phyloP scores from a whole-genome alignment of 1,139 yeast genomes.

The Spathaspora sp. region DNA sequence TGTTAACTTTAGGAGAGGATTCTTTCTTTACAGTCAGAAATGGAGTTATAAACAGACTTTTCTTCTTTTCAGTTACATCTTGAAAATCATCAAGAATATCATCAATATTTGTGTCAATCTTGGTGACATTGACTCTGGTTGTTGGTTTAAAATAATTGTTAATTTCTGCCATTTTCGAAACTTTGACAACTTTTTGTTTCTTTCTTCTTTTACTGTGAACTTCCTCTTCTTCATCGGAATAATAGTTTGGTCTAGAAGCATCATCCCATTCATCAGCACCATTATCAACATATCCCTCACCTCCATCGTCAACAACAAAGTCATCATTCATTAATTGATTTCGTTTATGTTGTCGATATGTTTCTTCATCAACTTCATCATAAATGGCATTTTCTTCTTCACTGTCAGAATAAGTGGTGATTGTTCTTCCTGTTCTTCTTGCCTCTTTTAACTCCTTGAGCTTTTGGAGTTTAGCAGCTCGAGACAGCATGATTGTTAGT shows the following conservation, averaged over 20 bases:
- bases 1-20: constrained; percentile 14
- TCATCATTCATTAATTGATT: constrained; percentile 84
- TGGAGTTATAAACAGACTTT: constrained; percentile 10
- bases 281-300: constrained; percentile 86
- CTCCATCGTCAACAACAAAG: constrained; percentile 91
- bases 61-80: constrained; percentile 21
- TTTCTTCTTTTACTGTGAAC: constrained; percentile 29
- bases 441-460: constrained; percentile 43
- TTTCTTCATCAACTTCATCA: constrained; percentile 84
- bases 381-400: constrained; percentile 52
- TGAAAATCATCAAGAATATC: constrained; percentile 47
- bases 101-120: constrained; percentile 40
- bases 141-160: constrained; percentile 53
- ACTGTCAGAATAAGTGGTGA: constrained; percentile 20
- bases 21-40: constrained; percentile 15
- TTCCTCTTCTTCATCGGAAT: constrained; percentile 51
- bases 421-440: constrained; percentile 33
- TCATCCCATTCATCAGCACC: constrained; percentile 90
- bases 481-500: constrained; percentile 22
- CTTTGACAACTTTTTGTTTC: constrained; percentile 38
- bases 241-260: constrained; percentile 47
- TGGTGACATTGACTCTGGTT: constrained; percentile 17
- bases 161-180: constrained; percentile 50
- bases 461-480: constrained; percentile 32
- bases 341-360: constrained; percentile 73